Evolutionary conservation across 2,329 filamentous ascomycete species (phyloP).

Genomic region (Neonectria faginata): DNA sequence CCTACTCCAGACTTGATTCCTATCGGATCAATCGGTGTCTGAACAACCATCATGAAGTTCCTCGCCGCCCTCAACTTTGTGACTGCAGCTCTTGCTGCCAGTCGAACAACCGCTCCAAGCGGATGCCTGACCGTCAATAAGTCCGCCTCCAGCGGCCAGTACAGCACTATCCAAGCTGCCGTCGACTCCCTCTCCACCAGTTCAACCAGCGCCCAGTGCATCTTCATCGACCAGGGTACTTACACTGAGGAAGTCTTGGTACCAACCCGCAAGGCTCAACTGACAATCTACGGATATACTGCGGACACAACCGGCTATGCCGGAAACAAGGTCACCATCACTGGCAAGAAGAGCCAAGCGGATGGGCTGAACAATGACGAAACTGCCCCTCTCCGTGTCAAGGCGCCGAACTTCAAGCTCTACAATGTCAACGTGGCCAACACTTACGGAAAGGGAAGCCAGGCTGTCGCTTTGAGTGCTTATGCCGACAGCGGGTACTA

Average conservation of each 20-base stretch:
- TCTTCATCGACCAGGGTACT: constrained; percentile 74
- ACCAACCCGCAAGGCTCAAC: constrained; percentile 60
- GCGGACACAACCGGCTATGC: constrained; percentile 60
- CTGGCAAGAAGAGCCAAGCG: constrained; percentile 56
- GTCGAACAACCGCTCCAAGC: constrained; percentile 55
- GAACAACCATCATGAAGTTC: constrained; percentile 36
- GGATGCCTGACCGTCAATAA: constrained; percentile 63
- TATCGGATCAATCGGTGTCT: not conserved
- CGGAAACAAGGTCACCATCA: constrained; percentile 68
- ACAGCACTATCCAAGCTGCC: constrained; percentile 62
- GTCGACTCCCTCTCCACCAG: constrained; percentile 68
- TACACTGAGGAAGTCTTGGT: constrained; percentile 65
- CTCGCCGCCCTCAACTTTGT: constrained; percentile 29
- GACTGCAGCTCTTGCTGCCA: constrained; percentile 44
- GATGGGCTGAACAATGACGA: constrained; percentile 64
- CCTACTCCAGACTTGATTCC: not conserved
- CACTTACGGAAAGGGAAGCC: constrained; percentile 57
- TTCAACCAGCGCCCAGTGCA: constrained; percentile 63
- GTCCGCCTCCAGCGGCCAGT: constrained; percentile 48
- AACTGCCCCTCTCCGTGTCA: constrained; percentile 59
- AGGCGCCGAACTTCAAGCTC: constrained; percentile 64
- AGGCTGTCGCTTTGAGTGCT: constrained; percentile 60
- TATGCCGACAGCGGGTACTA: constrained; percentile 61
- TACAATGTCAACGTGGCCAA: constrained; percentile 71
- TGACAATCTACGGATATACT: constrained; percentile 69